Evolutionary conservation across 2,329 filamentous ascomycete genomes (phyloP).

Genomic region (Apiospora phragmitis): DNA sequence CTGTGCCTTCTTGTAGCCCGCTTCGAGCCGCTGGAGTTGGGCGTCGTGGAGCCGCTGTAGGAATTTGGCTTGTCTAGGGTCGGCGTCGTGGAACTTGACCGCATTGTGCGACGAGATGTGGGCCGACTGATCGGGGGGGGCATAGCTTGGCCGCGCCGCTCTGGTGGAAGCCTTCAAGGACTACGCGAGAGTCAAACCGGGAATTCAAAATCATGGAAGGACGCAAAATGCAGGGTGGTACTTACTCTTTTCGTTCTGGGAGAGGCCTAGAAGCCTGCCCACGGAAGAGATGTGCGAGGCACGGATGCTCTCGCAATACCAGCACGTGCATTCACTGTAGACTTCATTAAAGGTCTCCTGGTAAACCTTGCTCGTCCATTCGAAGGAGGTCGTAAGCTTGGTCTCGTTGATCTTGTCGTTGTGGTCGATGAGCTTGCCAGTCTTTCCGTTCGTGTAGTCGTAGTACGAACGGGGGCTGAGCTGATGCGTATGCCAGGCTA

Average conservation of each 20-base stretch:
- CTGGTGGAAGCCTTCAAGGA: slow-evolving; percentile 45
- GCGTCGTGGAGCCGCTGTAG: slow-evolving; percentile 34
- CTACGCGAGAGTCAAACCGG: slow-evolving; percentile 17
- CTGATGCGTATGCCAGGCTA: slow-evolving; percentile 82
- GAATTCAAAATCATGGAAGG: neutral
- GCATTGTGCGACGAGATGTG: slow-evolving; percentile 77
- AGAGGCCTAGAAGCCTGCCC: slow-evolving; percentile 45
- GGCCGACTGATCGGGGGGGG: slow-evolving; percentile 57
- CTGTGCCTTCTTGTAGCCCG: slow-evolving; percentile 56
- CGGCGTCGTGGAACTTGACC: slow-evolving; percentile 41
- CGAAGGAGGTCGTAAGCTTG: slow-evolving; percentile 64
- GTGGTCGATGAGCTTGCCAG: slow-evolving; percentile 68
- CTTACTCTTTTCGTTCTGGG: slow-evolving; percentile 45
- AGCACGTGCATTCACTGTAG: slow-evolving; percentile 78
- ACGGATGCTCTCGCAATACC: slow-evolving; percentile 78
- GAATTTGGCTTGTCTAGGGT: slow-evolving; percentile 18
- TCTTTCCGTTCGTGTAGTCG: slow-evolving; percentile 45
- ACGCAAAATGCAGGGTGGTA: neutral
- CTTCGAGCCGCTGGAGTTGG: slow-evolving; percentile 43
- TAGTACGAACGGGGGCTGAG: slow-evolving; percentile 66
- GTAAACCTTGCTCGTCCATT: slow-evolving; percentile 72
- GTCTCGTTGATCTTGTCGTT: slow-evolving; percentile 79
- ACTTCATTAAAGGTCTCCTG: slow-evolving; percentile 63
- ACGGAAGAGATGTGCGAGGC: slow-evolving; percentile 52
- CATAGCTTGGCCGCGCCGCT: slow-evolving; percentile 51